A percentile compares a stretch with the other conserved stretches of the same genome.
Evolutionary conservation across 2,329 filamentous ascomycete genomes (phyloP).

Genomic region (Aspergillus melleus): DNA sequence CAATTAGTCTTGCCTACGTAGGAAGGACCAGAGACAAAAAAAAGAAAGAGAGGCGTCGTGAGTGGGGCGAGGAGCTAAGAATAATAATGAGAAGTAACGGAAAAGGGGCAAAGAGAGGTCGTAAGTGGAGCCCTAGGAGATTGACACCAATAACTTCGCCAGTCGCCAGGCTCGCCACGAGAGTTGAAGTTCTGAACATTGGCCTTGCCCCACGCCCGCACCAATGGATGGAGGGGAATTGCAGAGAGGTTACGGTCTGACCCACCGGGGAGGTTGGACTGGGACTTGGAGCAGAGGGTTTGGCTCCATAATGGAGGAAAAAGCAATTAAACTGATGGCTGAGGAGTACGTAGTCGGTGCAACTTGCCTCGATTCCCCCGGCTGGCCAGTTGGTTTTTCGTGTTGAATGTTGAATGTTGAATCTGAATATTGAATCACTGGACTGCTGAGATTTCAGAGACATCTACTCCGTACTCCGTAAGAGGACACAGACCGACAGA

Average conservation of each 20-base stretch:
- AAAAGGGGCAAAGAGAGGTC: conserved; percentile 18
- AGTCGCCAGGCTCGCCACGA: conserved; percentile 6
- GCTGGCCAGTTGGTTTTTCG: neutral
- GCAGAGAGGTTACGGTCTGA: conserved; percentile 1
- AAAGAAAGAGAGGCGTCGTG: neutral
- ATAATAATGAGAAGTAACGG: conserved; percentile 9
- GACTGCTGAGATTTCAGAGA: neutral
- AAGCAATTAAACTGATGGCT: conserved; percentile 1
- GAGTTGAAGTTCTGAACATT: conserved; percentile 13
- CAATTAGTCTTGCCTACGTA: neutral
- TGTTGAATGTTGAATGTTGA: neutral
- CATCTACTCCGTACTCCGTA: too few relatives aligned
- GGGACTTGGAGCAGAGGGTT: neutral
- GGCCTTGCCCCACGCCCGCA: conserved; percentile 14
- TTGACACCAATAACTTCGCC: conserved; percentile 15
- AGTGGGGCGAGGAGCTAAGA: neutral
- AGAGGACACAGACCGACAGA: neutral
- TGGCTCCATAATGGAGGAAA: conserved; percentile 2
- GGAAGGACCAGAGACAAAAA: neutral
- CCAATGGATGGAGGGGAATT: conserved; percentile 4
- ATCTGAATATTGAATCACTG: neutral
- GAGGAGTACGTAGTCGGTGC: neutral
- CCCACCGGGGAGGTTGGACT: conserved; percentile 6
- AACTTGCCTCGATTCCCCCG: neutral
- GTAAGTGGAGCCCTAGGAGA: conserved; percentile 17